These are phyloP conservation scores for Inga laurina DNA, from an alignment of 306 rosid species.

Conservation along the genomic window DNA sequence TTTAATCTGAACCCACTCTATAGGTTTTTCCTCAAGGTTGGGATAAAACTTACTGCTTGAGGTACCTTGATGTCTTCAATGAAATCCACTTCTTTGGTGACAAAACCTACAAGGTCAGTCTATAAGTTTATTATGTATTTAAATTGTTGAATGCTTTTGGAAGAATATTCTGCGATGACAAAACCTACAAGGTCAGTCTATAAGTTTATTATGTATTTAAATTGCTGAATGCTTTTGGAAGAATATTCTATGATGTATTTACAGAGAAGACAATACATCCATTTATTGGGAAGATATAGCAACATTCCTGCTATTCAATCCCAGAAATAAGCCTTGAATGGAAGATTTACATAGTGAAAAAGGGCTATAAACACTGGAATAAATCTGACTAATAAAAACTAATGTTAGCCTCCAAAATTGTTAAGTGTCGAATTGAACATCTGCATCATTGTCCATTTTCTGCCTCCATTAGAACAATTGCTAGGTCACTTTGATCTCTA, in stretches of 20 bases:
- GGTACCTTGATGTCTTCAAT: constrained; percentile 73
- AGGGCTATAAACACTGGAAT: no score
- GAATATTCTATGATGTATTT: no score
- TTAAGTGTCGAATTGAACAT: not conserved
- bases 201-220: no score
- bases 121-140: not conserved
- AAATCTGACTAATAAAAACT: no score
- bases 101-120: constrained; percentile 87
- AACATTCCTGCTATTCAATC: no score
- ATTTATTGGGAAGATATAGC: no score
- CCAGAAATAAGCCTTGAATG: no score
- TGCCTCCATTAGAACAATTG: not conserved
- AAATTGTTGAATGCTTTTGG: not conserved
- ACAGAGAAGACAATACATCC: no score
- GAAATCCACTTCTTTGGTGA: constrained; percentile 99
- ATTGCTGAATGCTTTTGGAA: no score
- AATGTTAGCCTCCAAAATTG: not conserved
- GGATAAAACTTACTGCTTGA: constrained; percentile 98
- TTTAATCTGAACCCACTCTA: constrained; percentile 26
- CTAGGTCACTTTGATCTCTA: not conserved
- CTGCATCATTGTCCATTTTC: not conserved
- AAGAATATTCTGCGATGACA: no score
- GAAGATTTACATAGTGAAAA: no score
- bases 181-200: no score
- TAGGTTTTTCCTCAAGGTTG: constrained; percentile 99